Conservation (phyloP, 169 alveolate species). For the Besnoitia besnoiti region DNA sequence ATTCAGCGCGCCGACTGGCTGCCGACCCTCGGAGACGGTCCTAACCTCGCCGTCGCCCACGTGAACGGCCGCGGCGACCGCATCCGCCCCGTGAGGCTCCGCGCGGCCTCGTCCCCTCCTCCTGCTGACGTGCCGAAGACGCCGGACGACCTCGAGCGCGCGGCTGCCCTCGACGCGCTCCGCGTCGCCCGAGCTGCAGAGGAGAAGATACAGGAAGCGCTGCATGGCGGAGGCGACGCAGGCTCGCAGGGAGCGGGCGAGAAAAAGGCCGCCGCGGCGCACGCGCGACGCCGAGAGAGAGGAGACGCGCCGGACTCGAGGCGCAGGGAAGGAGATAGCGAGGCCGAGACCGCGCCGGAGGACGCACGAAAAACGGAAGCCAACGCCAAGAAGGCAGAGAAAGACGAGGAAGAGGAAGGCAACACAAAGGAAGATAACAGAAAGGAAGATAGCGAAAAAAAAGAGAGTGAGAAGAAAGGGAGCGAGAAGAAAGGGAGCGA, state of each 20-base stretch:
- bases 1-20: conserved; percentile 56
- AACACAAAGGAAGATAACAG: no score
- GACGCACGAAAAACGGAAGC: no score
- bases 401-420: no score
- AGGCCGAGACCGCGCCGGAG: no score
- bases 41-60: conserved; percentile 62
- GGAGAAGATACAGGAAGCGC: neutral
- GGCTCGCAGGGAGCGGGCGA: neutral
- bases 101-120: neutral
- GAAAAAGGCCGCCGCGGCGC: neutral
- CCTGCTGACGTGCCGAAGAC: neutral
- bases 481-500: neutral
- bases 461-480: neutral
- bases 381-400: no score
- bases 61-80: conserved; percentile 16
- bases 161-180: neutral
- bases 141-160: neutral
- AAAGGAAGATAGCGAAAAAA: no score
- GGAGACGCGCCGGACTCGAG: no score
- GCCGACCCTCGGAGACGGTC: conserved; percentile 51
- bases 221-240: neutral
- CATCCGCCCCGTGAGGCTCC: neutral
- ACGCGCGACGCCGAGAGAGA: neutral
- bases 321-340: no score
- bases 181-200: neutral